phyloP scores from a whole-genome alignment of 129 eudicot genomes.

The Flaveria brownii region DNA sequence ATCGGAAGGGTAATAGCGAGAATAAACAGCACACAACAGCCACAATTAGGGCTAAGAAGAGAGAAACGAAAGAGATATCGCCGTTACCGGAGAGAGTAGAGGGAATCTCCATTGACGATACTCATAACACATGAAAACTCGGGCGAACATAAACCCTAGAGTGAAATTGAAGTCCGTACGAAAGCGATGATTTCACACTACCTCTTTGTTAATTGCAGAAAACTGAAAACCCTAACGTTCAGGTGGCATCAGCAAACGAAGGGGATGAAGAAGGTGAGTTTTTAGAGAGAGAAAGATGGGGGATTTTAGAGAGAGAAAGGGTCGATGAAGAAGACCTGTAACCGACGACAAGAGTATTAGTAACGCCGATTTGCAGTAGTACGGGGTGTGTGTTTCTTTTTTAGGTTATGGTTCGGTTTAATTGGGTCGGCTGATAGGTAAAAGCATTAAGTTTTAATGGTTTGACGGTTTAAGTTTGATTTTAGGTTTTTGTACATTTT shows the following conservation, averaged over 20 bases:
- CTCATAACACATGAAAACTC: constrained; percentile 45
- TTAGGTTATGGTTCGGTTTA: no score
- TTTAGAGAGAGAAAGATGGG: constrained; percentile 24
- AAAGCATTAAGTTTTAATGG: no score
- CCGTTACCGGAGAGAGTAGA: constrained; percentile 32
- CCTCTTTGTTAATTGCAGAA: constrained; percentile 12
- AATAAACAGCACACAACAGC: constrained; percentile 46
- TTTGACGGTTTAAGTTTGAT: no score
- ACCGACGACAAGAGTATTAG: constrained; percentile 27
- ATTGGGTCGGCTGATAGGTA: no score
- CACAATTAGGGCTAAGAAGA: constrained; percentile 47
- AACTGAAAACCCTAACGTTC: constrained; percentile 24
- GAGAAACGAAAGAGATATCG: constrained; percentile 34
- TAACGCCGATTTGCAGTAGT: constrained; percentile 22
- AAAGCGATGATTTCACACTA: constrained; percentile 3
- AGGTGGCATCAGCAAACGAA: constrained; percentile 32
- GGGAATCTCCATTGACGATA: constrained; percentile 57
- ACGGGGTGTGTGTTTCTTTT: not conserved
- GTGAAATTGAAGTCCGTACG: not conserved
- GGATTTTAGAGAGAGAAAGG: constrained; percentile 32
- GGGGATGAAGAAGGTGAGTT: not conserved
- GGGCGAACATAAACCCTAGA: constrained; percentile 49
- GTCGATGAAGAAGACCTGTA: constrained; percentile 32
- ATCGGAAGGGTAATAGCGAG: constrained; percentile 46
- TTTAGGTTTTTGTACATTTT: no score